A percentile compares a stretch with the other conserved stretches of the same genome.
Evolutionary conservation across 139 green algal species (phyloP).

Genomic region (Auxenochlorella protothecoides): DNA sequence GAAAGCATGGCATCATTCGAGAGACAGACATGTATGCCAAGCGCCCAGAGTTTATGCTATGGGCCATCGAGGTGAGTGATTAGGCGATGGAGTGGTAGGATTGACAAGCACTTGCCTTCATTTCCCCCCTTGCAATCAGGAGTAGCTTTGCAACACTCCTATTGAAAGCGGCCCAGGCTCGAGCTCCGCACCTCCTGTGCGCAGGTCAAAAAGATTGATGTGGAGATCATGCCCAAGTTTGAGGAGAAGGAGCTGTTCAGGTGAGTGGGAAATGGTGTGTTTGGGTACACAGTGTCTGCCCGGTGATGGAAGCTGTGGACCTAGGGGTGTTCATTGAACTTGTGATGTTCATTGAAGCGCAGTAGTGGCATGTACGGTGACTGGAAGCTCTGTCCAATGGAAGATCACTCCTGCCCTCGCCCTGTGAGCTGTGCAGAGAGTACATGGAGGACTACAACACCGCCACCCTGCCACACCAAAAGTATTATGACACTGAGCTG

Average conservation of each 20-base stretch:
- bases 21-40: constrained; percentile 56
- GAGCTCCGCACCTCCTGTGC: no score
- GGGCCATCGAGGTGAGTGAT: constrained; percentile 47
- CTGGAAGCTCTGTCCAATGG: no score
- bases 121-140: no score
- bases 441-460: constrained; percentile 47
- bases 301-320: no score
- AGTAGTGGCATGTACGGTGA: no score
- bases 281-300: not conserved
- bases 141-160: no score
- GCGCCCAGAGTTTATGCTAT: constrained; percentile 69
- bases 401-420: no score
- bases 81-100: no score
- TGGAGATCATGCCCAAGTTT: constrained; percentile 49
- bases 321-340: no score
- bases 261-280: not conserved
- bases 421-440: not conserved
- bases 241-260: constrained; percentile 76
- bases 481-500: constrained; percentile 42
- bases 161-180: no score
- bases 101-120: no score
- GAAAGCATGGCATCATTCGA: constrained; percentile 68
- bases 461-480: constrained; percentile 58
- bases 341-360: no score
- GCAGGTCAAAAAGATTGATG: constrained; percentile 54